Conservation (phyloP, 257 asterid genomes). For the Forsythia suspensa region DNA sequence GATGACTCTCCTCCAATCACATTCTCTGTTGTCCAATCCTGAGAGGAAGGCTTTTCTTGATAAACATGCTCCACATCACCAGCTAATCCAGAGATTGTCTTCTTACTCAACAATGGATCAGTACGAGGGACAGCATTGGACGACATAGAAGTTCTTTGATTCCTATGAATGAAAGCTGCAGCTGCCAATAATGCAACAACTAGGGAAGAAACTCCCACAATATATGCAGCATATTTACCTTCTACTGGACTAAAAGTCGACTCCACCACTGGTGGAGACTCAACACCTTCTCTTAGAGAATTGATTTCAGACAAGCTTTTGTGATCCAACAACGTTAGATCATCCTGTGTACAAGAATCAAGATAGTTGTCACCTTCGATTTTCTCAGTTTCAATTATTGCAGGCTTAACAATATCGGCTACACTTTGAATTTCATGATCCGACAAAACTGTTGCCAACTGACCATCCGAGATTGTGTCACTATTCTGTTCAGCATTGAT, state of each 20-base stretch:
- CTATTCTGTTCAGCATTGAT: background rate
- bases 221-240: constrained; percentile 2
- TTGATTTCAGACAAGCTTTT: constrained; percentile 14
- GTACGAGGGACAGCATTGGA: constrained; percentile 2
- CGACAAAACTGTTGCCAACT: constrained; percentile 12
- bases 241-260: constrained; percentile 20
- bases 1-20: constrained; percentile 28
- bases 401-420: constrained; percentile 20
- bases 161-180: constrained; percentile 24
- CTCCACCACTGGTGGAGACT: constrained; percentile 4
- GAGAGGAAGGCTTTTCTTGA: constrained; percentile 35
- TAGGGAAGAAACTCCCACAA: constrained; percentile 28
- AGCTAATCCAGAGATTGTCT: background rate
- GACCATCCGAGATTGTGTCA: background rate
- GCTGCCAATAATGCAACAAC: constrained; percentile 35
- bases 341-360: constrained; percentile 18
- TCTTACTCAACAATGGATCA: constrained; percentile 21
- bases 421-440: constrained; percentile 24
- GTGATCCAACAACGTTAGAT: constrained; percentile 17
- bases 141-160: constrained; percentile 19
- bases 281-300: constrained; percentile 11
- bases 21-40: constrained; percentile 37
- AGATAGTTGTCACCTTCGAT: background rate
- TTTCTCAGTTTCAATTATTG: constrained; percentile 12
- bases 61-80: background rate